Conservation (phyloP, 306 rosid species). For the Ceratonia siliqua region DNA sequence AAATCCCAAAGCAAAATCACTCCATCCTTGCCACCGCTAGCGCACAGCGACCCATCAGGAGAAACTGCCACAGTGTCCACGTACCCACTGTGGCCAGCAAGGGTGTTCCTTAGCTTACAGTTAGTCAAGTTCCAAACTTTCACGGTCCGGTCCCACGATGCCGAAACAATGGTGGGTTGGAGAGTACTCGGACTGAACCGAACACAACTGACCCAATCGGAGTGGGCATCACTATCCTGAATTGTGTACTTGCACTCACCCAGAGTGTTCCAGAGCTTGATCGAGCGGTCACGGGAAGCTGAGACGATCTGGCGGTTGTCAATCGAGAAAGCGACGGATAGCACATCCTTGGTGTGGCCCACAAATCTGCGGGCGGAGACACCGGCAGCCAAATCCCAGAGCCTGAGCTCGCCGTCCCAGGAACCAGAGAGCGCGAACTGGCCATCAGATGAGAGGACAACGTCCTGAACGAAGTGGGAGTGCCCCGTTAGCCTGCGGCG, state of each 20-base stretch:
- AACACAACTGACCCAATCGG: conserved; percentile 93
- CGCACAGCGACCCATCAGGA: conserved; percentile 89
- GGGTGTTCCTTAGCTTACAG: conserved; percentile 77
- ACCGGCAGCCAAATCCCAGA: conserved; percentile 88
- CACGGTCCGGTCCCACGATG: conserved; percentile 61
- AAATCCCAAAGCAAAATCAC: conserved; percentile 90
- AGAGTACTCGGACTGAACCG: conserved; percentile 73
- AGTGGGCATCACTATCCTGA: conserved; percentile 72
- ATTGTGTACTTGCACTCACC: conserved; percentile 98
- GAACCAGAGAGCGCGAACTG: conserved; percentile 98
- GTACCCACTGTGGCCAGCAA: conserved; percentile 76
- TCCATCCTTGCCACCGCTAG: conserved; percentile 95
- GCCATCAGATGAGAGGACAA: conserved; percentile 96
- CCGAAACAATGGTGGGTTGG: conserved; percentile 88
- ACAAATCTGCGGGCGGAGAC: conserved; percentile 85
- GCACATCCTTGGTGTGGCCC: conserved; percentile 93
- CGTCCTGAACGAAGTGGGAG: conserved; percentile 89
- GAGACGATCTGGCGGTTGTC: conserved; percentile 99
- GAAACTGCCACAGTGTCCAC: conserved; percentile 98
- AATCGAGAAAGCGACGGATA: conserved; percentile 89
- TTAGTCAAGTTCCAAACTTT: conserved; percentile 90
- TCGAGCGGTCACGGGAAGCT: conserved; percentile 95
- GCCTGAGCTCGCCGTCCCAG: conserved; percentile 99
- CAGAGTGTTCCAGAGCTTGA: conserved; percentile 96
- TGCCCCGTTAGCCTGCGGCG: conserved; percentile 93